Base-by-base conservation (phyloP, 805 yeast genomes). In the Lipomyces starkeyi region DNA sequence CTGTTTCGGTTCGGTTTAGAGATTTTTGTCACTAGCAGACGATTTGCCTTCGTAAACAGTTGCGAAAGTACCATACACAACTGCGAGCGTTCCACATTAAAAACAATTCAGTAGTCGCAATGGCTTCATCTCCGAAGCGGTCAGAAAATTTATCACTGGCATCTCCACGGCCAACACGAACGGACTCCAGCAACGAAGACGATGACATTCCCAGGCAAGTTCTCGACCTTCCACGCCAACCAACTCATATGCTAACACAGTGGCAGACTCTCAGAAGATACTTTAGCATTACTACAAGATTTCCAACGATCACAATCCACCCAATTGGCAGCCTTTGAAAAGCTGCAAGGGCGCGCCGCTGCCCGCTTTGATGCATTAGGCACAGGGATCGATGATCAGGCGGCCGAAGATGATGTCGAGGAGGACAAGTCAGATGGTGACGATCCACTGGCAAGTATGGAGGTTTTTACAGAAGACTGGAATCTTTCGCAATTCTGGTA, bases 401-500 rank as follows among this genome's bases (percentile, higher is more conserved):
- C 97, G 97, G 94, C 90, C 75, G 82, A 92, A 37, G 91, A 97
- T 0, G 97, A 92, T 77, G 93, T 91, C 79, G 91, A 97, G 77
- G 91, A 91, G 75, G 80, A 83, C 65, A 93, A 91, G 67, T 78
- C 97, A 97, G 94, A 91, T 75, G 82, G 97, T 97, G 94, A 91
- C 75, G 93, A 91, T 68, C 79, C 82, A 49, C 47, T 65, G 59
- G 47, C 35, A 52, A 53, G 25, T 32, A 93, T 93, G 78, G 91
- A 88, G 63, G 82, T 86, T 52, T 93, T 93, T 78, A 83, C 90
- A 75, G 97, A 93, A 78, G 97, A 93, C 78, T 93, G 98, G 98
- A 95, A 91, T 75, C 82, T 93, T 52, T 91, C 97, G 0, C 98
- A 93, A 78, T 93, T 93, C 79, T 93, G 98, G 81, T 93, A 91